Conservation (phyloP, 2,329 filamentous ascomycete genomes). For the Colletotrichum chlorophyti region DNA sequence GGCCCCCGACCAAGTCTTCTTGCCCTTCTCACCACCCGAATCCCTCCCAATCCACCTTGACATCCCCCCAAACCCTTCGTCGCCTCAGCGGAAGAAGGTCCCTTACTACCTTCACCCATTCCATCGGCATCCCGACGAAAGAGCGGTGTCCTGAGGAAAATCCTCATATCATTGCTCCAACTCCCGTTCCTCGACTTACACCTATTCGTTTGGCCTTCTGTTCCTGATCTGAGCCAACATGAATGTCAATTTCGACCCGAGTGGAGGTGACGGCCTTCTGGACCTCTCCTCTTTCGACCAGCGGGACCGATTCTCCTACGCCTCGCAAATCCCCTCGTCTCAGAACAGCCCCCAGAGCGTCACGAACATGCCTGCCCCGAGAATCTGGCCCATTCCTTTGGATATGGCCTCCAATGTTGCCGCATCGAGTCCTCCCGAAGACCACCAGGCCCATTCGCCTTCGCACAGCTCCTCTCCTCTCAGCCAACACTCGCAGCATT, state of each 20-base stretch:
- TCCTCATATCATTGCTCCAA: slow-evolving; percentile 29
- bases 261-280: slow-evolving; percentile 65
- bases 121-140: slow-evolving; percentile 37
- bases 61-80: slow-evolving; percentile 19
- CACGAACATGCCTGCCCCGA: slow-evolving; percentile 42
- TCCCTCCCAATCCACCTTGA: slow-evolving; percentile 17
- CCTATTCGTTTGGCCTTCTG: slow-evolving; percentile 40
- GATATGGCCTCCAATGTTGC: slow-evolving; percentile 56
- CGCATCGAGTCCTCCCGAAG: slow-evolving; percentile 57
- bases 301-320: slow-evolving; percentile 62
- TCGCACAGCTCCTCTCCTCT: slow-evolving; percentile 53
- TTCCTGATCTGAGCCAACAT: slow-evolving; percentile 41
- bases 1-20: slow-evolving; percentile 17
- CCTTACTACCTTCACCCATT: slow-evolving; percentile 12
- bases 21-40: slow-evolving; percentile 27
- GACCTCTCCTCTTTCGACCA: slow-evolving; percentile 66
- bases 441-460: slow-evolving; percentile 51
- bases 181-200: slow-evolving; percentile 32
- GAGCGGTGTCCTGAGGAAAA: slow-evolving; percentile 51
- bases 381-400: slow-evolving; percentile 59
- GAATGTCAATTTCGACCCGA: slow-evolving; percentile 67
- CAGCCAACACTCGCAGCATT: slow-evolving; percentile 57
- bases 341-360: slow-evolving; percentile 30
- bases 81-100: slow-evolving; percentile 7
- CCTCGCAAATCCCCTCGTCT: slow-evolving; percentile 43